Evolutionary conservation across 2,329 filamentous ascomycete species (phyloP).

Genomic region (Raffaelea albimanens): DNA sequence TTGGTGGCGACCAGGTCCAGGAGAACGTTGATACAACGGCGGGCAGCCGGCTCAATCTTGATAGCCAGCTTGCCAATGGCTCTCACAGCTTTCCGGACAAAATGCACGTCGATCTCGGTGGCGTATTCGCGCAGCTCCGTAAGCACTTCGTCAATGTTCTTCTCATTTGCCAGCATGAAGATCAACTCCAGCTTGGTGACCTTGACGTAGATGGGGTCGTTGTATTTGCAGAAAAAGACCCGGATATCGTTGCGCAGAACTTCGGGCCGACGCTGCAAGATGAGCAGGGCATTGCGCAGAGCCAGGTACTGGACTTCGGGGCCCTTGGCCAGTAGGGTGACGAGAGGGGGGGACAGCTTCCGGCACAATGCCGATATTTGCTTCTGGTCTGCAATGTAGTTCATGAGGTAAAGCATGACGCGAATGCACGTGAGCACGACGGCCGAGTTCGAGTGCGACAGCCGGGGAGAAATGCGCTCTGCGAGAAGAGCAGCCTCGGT

Average conservation of each 20-base stretch:
- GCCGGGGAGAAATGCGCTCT: conserved; percentile 86
- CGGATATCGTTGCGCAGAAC: conserved; percentile 93
- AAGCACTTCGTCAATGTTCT: conserved; percentile 90
- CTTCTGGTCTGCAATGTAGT: conserved; percentile 90
- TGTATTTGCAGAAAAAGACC: conserved; percentile 99
- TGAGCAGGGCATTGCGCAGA: conserved; percentile 84
- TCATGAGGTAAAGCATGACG: conserved; percentile 95
- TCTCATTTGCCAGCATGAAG: conserved; percentile 94
- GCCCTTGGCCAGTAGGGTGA: conserved; percentile 90
- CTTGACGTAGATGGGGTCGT: conserved; percentile 98
- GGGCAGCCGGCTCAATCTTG: conserved; percentile 92
- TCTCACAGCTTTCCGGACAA: conserved; percentile 93
- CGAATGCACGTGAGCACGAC: conserved; percentile 94
- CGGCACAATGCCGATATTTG: conserved; percentile 78
- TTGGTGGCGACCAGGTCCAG: conserved; percentile 95
- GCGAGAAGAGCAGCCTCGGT: conserved; percentile 81
- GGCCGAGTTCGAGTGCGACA: conserved; percentile 94
- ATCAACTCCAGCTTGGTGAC: conserved; percentile 98
- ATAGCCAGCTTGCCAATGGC: conserved; percentile 97
- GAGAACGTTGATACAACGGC: conserved; percentile 83
- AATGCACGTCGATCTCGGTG: conserved; percentile 97
- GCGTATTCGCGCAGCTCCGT: conserved; percentile 94
- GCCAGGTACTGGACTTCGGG: conserved; percentile 98
- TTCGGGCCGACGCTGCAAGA: conserved; percentile 84
- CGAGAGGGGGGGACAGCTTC: conserved; percentile 88